Conservation (phyloP, 2,329 filamentous ascomycete genomes). For the Orbilia brochopaga region DNA sequence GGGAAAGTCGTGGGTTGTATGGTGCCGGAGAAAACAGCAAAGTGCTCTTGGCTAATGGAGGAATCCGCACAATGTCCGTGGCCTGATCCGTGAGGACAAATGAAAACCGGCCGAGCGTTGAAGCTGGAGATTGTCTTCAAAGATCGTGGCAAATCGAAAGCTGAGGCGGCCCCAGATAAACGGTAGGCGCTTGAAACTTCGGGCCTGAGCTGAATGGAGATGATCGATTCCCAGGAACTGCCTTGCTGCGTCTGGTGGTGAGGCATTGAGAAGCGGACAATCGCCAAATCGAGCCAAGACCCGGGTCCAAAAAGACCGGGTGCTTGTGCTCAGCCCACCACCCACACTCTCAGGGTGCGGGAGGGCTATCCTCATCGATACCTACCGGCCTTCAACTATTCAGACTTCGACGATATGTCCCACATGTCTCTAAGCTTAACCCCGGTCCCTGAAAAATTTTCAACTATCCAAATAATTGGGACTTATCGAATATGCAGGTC, state of each 20-base stretch:
- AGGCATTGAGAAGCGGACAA: conserved; percentile 27
- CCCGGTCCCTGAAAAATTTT: conserved; percentile 35
- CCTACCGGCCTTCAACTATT: not conserved
- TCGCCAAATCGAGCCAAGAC: conserved; percentile 48
- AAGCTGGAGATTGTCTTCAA: conserved; percentile 5
- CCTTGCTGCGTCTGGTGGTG: conserved; percentile 28
- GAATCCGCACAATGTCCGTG: conserved; percentile 1
- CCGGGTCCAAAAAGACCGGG: conserved; percentile 15
- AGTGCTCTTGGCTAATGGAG: not conserved
- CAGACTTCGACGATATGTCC: conserved; percentile 16
- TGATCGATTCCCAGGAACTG: conserved; percentile 25
- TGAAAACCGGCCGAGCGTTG: not conserved
- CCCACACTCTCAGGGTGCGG: not conserved
- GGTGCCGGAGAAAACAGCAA: conserved; percentile 1
- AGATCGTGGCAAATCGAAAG: conserved; percentile 6
- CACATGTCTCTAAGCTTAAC: conserved; percentile 5
- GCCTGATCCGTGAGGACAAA: conserved; percentile 1
- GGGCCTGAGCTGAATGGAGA: conserved; percentile 23
- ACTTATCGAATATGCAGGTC: conserved; percentile 36
- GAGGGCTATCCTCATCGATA: not conserved
- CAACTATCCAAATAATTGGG: conserved; percentile 38
- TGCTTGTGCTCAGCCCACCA: conserved; percentile 40
- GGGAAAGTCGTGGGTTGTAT: not conserved
- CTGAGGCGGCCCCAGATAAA: conserved; percentile 2
- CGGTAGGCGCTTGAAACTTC: not conserved